Evolutionary conservation across 2,329 filamentous ascomycete genomes (phyloP).

Genomic region (Elsinoe perseae): DNA sequence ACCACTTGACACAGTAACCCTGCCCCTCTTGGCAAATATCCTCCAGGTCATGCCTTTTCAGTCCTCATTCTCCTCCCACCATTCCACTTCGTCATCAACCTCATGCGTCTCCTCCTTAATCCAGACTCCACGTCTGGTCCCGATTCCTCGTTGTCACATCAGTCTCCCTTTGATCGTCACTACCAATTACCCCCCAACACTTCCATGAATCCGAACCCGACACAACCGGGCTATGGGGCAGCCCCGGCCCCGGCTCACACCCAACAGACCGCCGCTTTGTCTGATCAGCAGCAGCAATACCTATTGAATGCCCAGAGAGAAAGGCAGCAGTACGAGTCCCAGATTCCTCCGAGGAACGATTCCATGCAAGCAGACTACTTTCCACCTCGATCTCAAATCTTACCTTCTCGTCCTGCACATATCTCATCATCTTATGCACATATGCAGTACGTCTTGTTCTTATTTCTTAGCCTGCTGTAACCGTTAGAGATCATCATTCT

Average conservation of each 20-base stretch:
- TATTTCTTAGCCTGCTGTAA: not conserved
- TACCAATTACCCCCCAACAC: not conserved
- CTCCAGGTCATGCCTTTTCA: constrained; percentile 5
- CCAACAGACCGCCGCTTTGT: not conserved
- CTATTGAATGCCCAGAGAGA: constrained; percentile 5
- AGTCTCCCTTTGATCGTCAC: constrained; percentile 11
- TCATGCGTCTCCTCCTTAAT: constrained; percentile 7
- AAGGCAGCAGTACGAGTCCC: constrained; percentile 9
- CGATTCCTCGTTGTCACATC: not conserved
- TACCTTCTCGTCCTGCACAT: constrained; percentile 11
- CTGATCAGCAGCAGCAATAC: constrained; percentile 14
- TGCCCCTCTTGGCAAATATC: constrained; percentile 9
- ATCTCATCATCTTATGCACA: constrained; percentile 2
- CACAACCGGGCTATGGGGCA: constrained; percentile 8
- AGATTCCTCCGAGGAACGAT: constrained; percentile 3
- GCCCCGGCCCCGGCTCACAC: not conserved
- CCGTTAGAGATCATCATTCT: constrained; percentile 3
- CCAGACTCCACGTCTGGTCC: constrained; percentile 14
- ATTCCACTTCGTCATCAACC: constrained; percentile 8
- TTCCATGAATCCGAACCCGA: constrained; percentile 11
- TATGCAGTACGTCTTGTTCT: constrained; percentile 7
- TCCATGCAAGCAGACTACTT: constrained; percentile 10
- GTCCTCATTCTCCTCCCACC: not conserved
- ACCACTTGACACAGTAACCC: constrained; percentile 14
- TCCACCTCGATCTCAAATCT: constrained; percentile 6